A percentile compares a stretch with the other conserved stretches of the same genome.
Evolutionary conservation across 148 eudicot species (phyloP).

Genomic region (Amaranthus palmeri): DNA sequence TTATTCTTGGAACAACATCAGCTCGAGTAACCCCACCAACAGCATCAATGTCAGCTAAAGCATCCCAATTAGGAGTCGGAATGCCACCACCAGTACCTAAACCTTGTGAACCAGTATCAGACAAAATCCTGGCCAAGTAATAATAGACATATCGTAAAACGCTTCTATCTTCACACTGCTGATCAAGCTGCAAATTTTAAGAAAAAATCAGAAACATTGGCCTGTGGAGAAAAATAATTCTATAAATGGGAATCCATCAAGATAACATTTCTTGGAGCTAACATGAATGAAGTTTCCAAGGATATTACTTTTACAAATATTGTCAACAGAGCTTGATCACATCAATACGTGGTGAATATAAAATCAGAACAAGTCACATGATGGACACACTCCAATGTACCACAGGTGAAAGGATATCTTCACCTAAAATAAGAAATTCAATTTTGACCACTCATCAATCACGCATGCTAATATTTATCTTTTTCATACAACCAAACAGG

Average conservation of each 20-base stretch:
- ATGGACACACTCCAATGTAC: background rate
- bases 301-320: background rate
- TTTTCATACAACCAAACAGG: background rate
- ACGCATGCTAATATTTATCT: background rate
- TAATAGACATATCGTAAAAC: constrained; percentile 91
- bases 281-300: background rate
- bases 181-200: constrained; percentile 58
- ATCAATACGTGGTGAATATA: too few relatives aligned
- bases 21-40: constrained; percentile 96
- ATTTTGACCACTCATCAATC: background rate
- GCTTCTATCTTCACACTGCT: constrained; percentile 95
- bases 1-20: constrained; percentile 89
- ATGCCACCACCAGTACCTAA: constrained; percentile 92
- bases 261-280: background rate
- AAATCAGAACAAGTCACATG: background rate
- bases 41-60: constrained; percentile 95
- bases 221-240: background rate
- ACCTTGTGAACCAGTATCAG: constrained; percentile 92
- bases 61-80: constrained; percentile 99
- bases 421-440: too few relatives aligned
- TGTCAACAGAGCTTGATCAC: background rate
- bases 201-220: constrained; percentile 9
- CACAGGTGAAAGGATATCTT: background rate
- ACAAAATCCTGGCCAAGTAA: constrained; percentile 91
- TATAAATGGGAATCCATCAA: too few relatives aligned